phyloP scores from a whole-genome alignment of 768 basidiomycete genomes.

The Pholiota molesta region DNA sequence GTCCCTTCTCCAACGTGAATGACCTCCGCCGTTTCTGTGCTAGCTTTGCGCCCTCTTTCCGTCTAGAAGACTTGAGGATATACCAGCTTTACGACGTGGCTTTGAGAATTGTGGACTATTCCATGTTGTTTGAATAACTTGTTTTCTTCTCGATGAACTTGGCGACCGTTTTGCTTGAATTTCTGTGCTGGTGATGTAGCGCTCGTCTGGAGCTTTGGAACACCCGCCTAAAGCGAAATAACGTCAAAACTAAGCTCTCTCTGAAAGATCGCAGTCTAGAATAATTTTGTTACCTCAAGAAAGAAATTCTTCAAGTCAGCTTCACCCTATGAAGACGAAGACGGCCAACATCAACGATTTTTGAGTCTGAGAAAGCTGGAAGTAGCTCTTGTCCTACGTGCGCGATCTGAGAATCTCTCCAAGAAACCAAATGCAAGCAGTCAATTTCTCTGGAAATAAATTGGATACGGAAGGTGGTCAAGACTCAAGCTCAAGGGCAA shows the following conservation, averaged over 20 bases:
- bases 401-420: neutral
- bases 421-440: neutral
- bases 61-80: neutral
- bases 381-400: neutral
- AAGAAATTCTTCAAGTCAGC: neutral
- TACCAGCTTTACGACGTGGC: neutral
- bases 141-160: neutral
- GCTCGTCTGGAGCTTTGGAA: neutral
- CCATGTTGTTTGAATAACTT: neutral
- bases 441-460: neutral
- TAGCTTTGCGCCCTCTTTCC: neutral
- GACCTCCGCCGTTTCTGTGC: neutral
- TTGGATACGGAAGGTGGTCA: neutral
- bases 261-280: neutral
- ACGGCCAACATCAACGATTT: neutral
- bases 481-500: neutral
- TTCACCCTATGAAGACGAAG: neutral
- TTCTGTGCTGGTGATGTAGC: neutral
- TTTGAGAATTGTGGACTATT: neutral
- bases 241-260: neutral
- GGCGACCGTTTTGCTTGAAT: neutral
- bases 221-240: neutral
- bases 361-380: neutral
- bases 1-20: neutral
- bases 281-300: neutral